Conservation (phyloP, 768 basidiomycete genomes). For the Russula vinacea region DNA sequence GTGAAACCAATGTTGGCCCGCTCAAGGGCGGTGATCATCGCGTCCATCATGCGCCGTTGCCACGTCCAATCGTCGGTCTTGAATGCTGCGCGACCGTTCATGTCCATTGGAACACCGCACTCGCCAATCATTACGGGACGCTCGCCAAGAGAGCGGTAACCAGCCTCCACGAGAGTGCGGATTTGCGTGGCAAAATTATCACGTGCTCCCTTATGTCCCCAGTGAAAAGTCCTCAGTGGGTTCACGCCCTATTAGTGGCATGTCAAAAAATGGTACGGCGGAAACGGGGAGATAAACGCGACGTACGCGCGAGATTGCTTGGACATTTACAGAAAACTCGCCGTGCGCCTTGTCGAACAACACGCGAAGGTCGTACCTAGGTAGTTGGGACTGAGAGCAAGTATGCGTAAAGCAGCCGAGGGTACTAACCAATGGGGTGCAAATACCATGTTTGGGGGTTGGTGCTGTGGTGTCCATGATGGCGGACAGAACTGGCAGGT, state of each 20-base stretch:
- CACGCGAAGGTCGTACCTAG: slow-evolving; percentile 88
- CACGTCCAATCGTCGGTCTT: slow-evolving; percentile 66
- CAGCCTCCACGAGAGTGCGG: slow-evolving; percentile 67
- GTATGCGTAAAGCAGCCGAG: slow-evolving; percentile 30
- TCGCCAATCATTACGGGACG: slow-evolving; percentile 86
- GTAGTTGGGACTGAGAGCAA: neutral
- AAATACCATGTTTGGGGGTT: slow-evolving; percentile 61
- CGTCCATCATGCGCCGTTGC: slow-evolving; percentile 94
- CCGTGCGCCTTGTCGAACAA: slow-evolving; percentile 83
- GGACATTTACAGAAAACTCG: slow-evolving; percentile 88
- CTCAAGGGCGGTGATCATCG: slow-evolving; percentile 81
- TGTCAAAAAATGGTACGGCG: slow-evolving; percentile 26
- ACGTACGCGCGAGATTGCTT: slow-evolving; percentile 80
- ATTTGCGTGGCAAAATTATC: slow-evolving; percentile 85
- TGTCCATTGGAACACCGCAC: slow-evolving; percentile 94
- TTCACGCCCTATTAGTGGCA: slow-evolving; percentile 70
- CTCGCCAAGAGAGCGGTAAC: slow-evolving; percentile 70
- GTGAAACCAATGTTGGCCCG: slow-evolving; percentile 76
- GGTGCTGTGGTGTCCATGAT: slow-evolving; percentile 67
- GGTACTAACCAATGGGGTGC: slow-evolving; percentile 66
- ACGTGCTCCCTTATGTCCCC: slow-evolving; percentile 77
- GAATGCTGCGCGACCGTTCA: slow-evolving; percentile 67
- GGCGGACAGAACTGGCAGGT: slow-evolving; percentile 66
- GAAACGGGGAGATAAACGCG: neutral
- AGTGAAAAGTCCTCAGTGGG: slow-evolving; percentile 74